Base-by-base conservation (phyloP, 2,329 filamentous ascomycete species). In the Aspergillus latus region DNA sequence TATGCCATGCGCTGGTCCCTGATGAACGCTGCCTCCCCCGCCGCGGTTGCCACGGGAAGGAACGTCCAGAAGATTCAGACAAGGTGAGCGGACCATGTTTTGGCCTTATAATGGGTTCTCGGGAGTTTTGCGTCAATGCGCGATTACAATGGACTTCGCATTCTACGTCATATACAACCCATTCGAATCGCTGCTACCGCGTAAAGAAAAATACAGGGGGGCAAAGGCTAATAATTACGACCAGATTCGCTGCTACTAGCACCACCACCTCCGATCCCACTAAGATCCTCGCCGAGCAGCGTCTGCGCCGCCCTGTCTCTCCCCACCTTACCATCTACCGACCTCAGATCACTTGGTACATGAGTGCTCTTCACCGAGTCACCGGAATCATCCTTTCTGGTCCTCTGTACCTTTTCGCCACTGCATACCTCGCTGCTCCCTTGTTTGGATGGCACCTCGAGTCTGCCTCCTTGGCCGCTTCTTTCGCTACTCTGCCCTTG, bases 261-360 rank as follows among this genome's bases (percentile, higher is more conserved):
- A 53, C 67, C 28, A 68, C 65, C 50, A 62, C 67, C 45, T 60
- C 68, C 57, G 72, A 76, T 52, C 69, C 71, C 10, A 70, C 59
- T 57, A 67, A 73, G 64, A 84, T 96, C 76, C 90, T 97, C 71
- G 87, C 84, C 68, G 80, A 85, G 70, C 92, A 97, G 81, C 92
- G 92, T 68, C 82, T 88, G 54, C 77, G 82, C 69, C 92, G 92
- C 51, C 92, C 92, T 71, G 82, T 96, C 67, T 83, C 90, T 45
- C 92, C 92, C 54, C 92, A 97, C 73, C 84, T 97, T 61, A 74
- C 78, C 69, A 92, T 95, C 83, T 97, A 97, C 86, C 83, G 85
- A 74, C 84, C 88, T 58, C 86, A 90, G 75, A 89, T 97, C 78
- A 94, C 90, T 66, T 96, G 87, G 88, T 87, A 90, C 75, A 82